Conservation (phyloP, 768 basidiomycete genomes). For the Termitomyces sp. region DNA sequence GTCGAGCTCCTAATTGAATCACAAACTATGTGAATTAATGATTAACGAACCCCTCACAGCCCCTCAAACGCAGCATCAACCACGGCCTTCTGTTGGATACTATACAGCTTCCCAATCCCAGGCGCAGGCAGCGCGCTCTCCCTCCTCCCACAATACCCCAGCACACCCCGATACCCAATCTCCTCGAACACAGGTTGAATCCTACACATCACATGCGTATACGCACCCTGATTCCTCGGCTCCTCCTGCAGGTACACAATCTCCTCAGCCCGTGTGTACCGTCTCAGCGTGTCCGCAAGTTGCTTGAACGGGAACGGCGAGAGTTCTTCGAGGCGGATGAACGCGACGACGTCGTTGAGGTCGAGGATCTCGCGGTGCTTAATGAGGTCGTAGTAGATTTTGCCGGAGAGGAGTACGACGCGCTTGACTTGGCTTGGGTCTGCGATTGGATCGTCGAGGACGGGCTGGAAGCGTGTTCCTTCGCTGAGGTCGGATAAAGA, state of each 20-base stretch:
- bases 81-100: slow-evolving; percentile 59
- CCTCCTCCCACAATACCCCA: slow-evolving; percentile 63
- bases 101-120: slow-evolving; percentile 69
- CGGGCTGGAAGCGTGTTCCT: slow-evolving; percentile 64
- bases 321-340: slow-evolving; percentile 83
- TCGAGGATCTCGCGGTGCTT: slow-evolving; percentile 58
- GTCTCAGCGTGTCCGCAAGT: slow-evolving; percentile 41
- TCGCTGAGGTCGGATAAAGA: slow-evolving; percentile 55
- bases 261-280: slow-evolving; percentile 42
- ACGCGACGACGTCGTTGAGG: slow-evolving; percentile 51
- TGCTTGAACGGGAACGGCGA: slow-evolving; percentile 80
- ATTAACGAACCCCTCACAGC: not conserved
- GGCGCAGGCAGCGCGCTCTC: slow-evolving; percentile 77
- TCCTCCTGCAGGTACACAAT: slow-evolving; percentile 83
- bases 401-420: slow-evolving; percentile 76
- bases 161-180: slow-evolving; percentile 25
- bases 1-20: not conserved
- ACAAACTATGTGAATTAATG: too few species aligned
- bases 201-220: slow-evolving; percentile 59
- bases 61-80: slow-evolving; percentile 50
- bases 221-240: slow-evolving; percentile 85
- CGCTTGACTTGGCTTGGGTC: slow-evolving; percentile 45
- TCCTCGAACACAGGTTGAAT: slow-evolving; percentile 48
- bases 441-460: slow-evolving; percentile 51
- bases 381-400: slow-evolving; percentile 84